Conservation (phyloP, 2,329 filamentous ascomycete species). For the Colletotrichum liriopes region DNA sequence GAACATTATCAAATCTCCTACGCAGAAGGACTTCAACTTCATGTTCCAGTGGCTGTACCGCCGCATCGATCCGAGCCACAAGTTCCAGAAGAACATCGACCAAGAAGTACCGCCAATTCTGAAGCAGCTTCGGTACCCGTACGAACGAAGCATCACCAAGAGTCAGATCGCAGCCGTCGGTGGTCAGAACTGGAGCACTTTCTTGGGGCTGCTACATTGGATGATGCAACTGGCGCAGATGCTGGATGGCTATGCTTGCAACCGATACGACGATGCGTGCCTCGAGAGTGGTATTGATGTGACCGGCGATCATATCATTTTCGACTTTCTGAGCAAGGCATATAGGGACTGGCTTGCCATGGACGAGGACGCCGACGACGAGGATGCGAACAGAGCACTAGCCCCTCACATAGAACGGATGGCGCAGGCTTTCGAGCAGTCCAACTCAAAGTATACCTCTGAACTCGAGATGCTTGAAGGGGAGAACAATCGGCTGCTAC, state of each 20-base stretch:
- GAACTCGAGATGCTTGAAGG: slow-evolving; percentile 90
- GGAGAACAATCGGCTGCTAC: slow-evolving; percentile 84
- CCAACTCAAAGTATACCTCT: slow-evolving; percentile 87
- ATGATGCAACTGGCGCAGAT: slow-evolving; percentile 98
- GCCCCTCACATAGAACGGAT: slow-evolving; percentile 89
- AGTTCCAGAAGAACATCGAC: slow-evolving; percentile 95
- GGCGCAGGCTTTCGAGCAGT: slow-evolving; percentile 87
- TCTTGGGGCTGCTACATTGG: slow-evolving; percentile 95
- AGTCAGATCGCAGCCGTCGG: slow-evolving; percentile 95
- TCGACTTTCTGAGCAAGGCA: slow-evolving; percentile 89
- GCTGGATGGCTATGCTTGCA: slow-evolving; percentile 85
- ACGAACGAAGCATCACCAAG: slow-evolving; percentile 95
- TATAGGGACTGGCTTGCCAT: slow-evolving; percentile 96
- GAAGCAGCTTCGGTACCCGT: slow-evolving; percentile 95
- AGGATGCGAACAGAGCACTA: slow-evolving; percentile 84
- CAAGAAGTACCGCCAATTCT: slow-evolving; percentile 93
- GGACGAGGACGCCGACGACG: slow-evolving; percentile 89
- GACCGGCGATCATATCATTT: slow-evolving; percentile 91
- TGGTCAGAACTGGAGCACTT: slow-evolving; percentile 96
- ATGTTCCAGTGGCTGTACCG: slow-evolving; percentile 99
- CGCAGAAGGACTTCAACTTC: slow-evolving; percentile 97
- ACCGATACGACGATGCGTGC: slow-evolving; percentile 92
- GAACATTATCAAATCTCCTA: slow-evolving; percentile 93
- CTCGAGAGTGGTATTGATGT: slow-evolving; percentile 91
- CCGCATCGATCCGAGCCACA: slow-evolving; percentile 93